Conservation (phyloP, 176 grass and related monocot species). For the Secale cereale region DNA sequence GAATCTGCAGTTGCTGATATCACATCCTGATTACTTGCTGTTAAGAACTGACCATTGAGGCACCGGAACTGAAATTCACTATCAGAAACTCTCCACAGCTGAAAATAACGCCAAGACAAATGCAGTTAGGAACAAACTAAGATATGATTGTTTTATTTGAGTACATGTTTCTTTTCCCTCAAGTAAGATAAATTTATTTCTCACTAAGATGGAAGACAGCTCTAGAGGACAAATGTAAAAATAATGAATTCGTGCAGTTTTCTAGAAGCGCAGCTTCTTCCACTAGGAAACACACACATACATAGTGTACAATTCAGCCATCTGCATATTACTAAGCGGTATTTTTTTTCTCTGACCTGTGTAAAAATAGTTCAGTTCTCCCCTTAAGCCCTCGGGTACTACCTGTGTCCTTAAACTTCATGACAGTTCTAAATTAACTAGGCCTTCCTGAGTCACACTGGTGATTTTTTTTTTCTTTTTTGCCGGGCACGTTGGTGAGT, state of each 20-base stretch:
- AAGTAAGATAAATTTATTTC: background rate
- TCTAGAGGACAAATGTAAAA: background rate
- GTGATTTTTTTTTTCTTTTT: no score
- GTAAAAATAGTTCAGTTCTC: background rate
- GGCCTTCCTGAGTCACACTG: background rate
- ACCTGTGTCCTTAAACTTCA: background rate
- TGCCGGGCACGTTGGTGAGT: no score
- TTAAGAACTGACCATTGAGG: slow-evolving; percentile 72
- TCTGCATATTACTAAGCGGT: background rate
- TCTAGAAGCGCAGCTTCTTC: background rate
- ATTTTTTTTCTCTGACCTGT: background rate
- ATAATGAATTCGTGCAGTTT: background rate
- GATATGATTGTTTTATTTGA: background rate
- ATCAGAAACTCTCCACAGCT: slow-evolving; percentile 79
- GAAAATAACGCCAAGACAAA: slow-evolving; percentile 17
- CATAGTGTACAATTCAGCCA: background rate
- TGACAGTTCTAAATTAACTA: background rate
- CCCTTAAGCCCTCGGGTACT: background rate
- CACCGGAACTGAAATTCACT: slow-evolving; percentile 66
- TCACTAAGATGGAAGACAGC: background rate
- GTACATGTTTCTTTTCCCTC: background rate
- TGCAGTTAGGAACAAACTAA: background rate
- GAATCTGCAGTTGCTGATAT: slow-evolving; percentile 58
- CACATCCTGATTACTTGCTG: slow-evolving; percentile 38
- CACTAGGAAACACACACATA: background rate